Percentiles rank a stretch among this genome's conserved stretches.
Evolutionary conservation across 495 filamentous ascomycete species (phyloP).

Genomic region (Copromyces sp.): DNA sequence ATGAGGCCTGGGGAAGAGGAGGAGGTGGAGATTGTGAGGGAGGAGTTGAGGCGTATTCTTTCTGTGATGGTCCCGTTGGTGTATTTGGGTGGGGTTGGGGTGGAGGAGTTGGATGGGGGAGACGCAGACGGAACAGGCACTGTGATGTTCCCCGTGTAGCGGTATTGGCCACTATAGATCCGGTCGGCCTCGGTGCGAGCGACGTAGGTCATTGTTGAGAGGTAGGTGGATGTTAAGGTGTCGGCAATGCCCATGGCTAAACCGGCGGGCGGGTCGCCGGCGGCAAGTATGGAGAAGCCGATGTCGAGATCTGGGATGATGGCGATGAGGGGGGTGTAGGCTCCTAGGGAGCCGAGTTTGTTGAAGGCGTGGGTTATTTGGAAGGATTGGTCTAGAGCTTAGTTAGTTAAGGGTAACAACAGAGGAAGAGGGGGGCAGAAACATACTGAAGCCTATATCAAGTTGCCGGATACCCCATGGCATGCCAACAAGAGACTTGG

Average conservation of each 20-base stretch:
- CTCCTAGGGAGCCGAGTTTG: slow-evolving; percentile 41
- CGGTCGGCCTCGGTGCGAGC: slow-evolving; percentile 27
- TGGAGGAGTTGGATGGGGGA: not conserved
- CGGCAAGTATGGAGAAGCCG: slow-evolving; percentile 42
- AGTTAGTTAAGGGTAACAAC: not conserved
- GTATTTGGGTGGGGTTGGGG: not conserved
- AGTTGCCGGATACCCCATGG: slow-evolving; percentile 48
- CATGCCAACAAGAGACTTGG: slow-evolving; percentile 35
- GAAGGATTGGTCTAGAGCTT: slow-evolving; percentile 16
- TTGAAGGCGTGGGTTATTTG: slow-evolving; percentile 39
- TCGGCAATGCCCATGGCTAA: slow-evolving; percentile 27
- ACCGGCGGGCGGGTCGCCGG: slow-evolving; percentile 26
- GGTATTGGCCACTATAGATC: slow-evolving; percentile 30
- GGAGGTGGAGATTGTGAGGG: slow-evolving; percentile 31
- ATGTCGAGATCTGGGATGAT: slow-evolving; percentile 46
- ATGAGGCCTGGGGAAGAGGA: slow-evolving; percentile 29
- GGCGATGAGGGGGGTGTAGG: slow-evolving; percentile 37
- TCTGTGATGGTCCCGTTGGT: slow-evolving; percentile 1
- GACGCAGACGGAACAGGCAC: not conserved
- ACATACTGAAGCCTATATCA: slow-evolving; percentile 10
- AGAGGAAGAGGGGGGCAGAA: not conserved
- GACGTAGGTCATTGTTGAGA: slow-evolving; percentile 27
- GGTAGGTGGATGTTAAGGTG: slow-evolving; percentile 22
- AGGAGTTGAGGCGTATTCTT: slow-evolving; percentile 24
- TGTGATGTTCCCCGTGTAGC: not conserved